Percentiles rank a stretch among this genome's conserved stretches.
Conservation (phyloP, 768 basidiomycete genomes). For the Leucocoprinus leucothites region DNA sequence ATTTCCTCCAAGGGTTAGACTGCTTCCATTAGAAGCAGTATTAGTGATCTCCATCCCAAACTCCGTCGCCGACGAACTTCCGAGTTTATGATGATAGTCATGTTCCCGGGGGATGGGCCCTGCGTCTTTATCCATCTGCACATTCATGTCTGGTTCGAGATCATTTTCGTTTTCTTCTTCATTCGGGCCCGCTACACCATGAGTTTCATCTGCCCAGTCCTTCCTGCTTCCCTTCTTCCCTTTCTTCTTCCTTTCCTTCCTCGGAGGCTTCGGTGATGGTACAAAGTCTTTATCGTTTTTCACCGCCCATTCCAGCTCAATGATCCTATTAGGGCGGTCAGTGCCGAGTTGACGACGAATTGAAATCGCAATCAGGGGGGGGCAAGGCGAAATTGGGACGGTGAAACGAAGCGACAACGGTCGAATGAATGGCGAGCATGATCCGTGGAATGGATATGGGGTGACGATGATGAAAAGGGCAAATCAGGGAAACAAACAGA, state of each 20-base stretch:
- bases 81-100: constrained; percentile 1
- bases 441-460: not conserved
- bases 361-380: not conserved
- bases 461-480: constrained; percentile 15
- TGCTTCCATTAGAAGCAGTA: constrained; percentile 13
- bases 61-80: constrained; percentile 20
- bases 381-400: constrained; percentile 7
- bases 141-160: constrained; percentile 22
- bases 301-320: constrained; percentile 79
- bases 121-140: constrained; percentile 20
- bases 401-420: constrained; percentile 27
- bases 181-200: constrained; percentile 12
- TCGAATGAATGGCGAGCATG: constrained; percentile 22
- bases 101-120: not conserved
- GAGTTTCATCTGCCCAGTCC: constrained; percentile 23
- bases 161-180: not conserved
- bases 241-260: constrained; percentile 35
- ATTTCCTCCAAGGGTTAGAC: not conserved
- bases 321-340: constrained; percentile 48
- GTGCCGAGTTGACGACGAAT: not conserved
- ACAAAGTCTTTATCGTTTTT: constrained; percentile 58
- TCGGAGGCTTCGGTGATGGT: constrained; percentile 50
- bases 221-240: constrained; percentile 24
- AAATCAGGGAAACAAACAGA: constrained; percentile 12
- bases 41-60: constrained; percentile 47